Evolutionary conservation across 2,329 filamentous ascomycete genomes (phyloP).

Genomic region (Aspergillus transmontanensis): DNA sequence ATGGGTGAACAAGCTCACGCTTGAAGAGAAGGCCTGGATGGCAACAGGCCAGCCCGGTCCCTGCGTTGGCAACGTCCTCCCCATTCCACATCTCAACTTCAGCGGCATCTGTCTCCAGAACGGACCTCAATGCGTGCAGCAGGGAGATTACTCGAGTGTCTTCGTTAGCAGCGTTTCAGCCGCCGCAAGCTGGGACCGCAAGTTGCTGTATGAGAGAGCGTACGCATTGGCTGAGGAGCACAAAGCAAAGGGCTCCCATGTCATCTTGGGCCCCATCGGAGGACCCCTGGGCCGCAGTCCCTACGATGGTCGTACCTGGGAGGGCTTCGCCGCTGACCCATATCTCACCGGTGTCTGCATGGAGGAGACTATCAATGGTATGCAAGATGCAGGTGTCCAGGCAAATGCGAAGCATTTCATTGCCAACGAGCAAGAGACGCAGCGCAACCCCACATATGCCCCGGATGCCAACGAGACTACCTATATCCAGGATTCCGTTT

Average conservation of each 20-base stretch:
- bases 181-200: conserved; percentile 63
- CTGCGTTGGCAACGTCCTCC: background rate
- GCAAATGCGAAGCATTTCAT: conserved; percentile 46
- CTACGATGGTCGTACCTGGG: conserved; percentile 34
- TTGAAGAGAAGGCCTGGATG: background rate
- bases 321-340: conserved; percentile 49
- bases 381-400: conserved; percentile 53
- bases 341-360: conserved; percentile 44
- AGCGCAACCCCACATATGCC: conserved; percentile 48
- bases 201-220: conserved; percentile 56
- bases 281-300: conserved; percentile 45
- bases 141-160: conserved; percentile 70
- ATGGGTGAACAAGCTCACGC: background rate
- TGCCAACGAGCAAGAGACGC: conserved; percentile 68
- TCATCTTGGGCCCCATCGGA: conserved; percentile 46
- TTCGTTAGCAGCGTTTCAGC: conserved; percentile 74
- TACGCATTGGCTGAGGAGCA: conserved; percentile 58
- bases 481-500: conserved; percentile 24
- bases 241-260: conserved; percentile 39
- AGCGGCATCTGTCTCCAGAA: conserved; percentile 34
- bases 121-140: conserved; percentile 58
- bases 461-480: conserved; percentile 36
- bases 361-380: conserved; percentile 54
- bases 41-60: background rate
- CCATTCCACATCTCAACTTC: conserved; percentile 28